Evolutionary conservation across 305 asterid genomes (phyloP).

Genomic region (Vinca major): DNA sequence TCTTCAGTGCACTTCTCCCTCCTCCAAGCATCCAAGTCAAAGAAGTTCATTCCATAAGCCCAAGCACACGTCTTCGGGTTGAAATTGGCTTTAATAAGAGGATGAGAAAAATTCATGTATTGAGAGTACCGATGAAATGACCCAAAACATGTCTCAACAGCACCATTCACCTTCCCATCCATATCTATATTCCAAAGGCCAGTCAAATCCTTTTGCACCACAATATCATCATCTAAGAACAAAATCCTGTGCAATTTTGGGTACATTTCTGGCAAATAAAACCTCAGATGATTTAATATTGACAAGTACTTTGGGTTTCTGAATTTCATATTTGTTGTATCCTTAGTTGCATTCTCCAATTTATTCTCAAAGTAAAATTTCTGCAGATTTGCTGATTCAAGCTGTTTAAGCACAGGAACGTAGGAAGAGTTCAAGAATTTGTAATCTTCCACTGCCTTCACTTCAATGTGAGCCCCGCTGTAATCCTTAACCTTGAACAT

Average conservation of each 20-base stretch:
- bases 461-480: slow-evolving; percentile 76
- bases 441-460: slow-evolving; percentile 84
- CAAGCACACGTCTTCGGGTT: slow-evolving; percentile 46
- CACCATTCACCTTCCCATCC: slow-evolving; percentile 53
- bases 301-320: slow-evolving; percentile 82
- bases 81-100: slow-evolving; percentile 36
- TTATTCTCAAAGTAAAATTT: slow-evolving; percentile 75
- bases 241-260: slow-evolving; percentile 39
- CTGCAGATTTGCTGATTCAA: slow-evolving; percentile 68
- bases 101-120: slow-evolving; percentile 48
- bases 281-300: slow-evolving; percentile 46
- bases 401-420: slow-evolving; percentile 75
- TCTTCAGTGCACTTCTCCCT: slow-evolving; percentile 44
- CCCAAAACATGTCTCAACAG: slow-evolving; percentile 52
- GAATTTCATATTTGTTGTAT: slow-evolving; percentile 74
- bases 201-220: slow-evolving; percentile 46
- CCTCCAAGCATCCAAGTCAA: slow-evolving; percentile 55
- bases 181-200: slow-evolving; percentile 45
- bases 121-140: slow-evolving; percentile 46
- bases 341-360: slow-evolving; percentile 79
- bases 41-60: slow-evolving; percentile 58
- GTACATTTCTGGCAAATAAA: slow-evolving; percentile 48
- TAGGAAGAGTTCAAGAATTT: slow-evolving; percentile 75
- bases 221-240: slow-evolving; percentile 47
- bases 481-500: slow-evolving; percentile 77